phyloP scores from a whole-genome alignment of 2,329 filamentous ascomycete genomes.

The Pseudocercospora fuligena region DNA sequence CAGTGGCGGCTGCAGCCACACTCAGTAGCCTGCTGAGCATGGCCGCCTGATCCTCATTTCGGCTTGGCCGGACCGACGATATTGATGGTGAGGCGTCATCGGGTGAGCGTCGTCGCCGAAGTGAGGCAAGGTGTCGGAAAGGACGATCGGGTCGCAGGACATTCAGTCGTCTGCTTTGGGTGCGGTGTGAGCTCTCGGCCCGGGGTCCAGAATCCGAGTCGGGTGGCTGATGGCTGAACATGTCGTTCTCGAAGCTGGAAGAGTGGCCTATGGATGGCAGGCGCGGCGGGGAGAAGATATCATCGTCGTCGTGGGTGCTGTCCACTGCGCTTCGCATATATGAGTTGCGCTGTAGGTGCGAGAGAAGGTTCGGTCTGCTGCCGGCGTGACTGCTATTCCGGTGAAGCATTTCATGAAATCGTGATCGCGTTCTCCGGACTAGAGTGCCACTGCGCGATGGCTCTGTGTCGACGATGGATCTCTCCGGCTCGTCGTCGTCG shows the following conservation, averaged over 20 bases:
- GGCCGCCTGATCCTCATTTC: slow-evolving; percentile 66
- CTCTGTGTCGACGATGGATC: slow-evolving; percentile 9
- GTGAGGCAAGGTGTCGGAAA: slow-evolving; percentile 50
- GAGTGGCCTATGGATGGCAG: slow-evolving; percentile 41
- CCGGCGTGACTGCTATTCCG: slow-evolving; percentile 23
- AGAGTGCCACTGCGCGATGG: slow-evolving; percentile 21
- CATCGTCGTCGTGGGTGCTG: slow-evolving; percentile 28
- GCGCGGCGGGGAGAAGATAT: slow-evolving; percentile 34
- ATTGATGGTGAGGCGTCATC: slow-evolving; percentile 39
- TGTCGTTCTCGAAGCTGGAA: slow-evolving; percentile 43
- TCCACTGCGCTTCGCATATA: slow-evolving; percentile 32
- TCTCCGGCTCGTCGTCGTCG: slow-evolving; percentile 17
- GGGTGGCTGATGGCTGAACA: slow-evolving; percentile 32
- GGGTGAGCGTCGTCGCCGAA: slow-evolving; percentile 58
- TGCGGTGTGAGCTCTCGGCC: slow-evolving; percentile 37
- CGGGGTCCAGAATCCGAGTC: slow-evolving; percentile 33
- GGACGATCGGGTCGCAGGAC: slow-evolving; percentile 40
- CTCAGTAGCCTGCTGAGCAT: slow-evolving; percentile 65
- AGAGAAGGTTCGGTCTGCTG: slow-evolving; percentile 26
- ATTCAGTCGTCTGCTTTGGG: slow-evolving; percentile 34
- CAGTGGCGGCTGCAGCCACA: slow-evolving; percentile 67
- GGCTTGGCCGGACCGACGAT: slow-evolving; percentile 43
- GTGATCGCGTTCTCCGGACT: slow-evolving; percentile 31
- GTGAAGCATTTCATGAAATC: slow-evolving; percentile 30
- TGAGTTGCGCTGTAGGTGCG: slow-evolving; percentile 33